phyloP scores from a whole-genome alignment of 164 flowering plant species.

The Protea cynaroides region DNA sequence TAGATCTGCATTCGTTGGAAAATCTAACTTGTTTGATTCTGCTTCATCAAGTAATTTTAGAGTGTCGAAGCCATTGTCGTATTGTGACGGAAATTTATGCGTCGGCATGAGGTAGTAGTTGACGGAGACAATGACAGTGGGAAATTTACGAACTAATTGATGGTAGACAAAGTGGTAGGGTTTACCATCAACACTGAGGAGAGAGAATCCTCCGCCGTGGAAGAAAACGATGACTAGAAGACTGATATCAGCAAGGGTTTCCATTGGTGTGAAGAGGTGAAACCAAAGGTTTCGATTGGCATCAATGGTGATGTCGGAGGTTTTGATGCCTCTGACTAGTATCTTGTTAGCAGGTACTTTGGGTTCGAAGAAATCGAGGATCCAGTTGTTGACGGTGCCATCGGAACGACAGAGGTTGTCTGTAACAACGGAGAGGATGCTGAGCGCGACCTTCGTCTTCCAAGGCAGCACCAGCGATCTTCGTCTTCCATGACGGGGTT shows the following conservation, averaged over 20 bases:
- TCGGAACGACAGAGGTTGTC: slow-evolving; percentile 10
- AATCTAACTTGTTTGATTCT: no score
- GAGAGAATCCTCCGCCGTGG: slow-evolving; percentile 26
- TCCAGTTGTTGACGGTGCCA: slow-evolving; percentile 19
- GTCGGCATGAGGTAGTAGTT: slow-evolving; percentile 38
- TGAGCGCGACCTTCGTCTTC: slow-evolving; percentile 1
- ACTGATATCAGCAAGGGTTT: neutral
- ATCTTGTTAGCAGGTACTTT: neutral
- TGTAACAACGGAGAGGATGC: no score
- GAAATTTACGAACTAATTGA: slow-evolving; percentile 11
- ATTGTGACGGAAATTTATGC: slow-evolving; percentile 22
- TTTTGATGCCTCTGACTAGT: no score
- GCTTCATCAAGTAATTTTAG: slow-evolving; percentile 13
- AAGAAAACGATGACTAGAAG: slow-evolving; percentile 29
- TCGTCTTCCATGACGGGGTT: no score
- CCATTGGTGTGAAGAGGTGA: slow-evolving; percentile 25
- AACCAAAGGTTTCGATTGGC: slow-evolving; percentile 24
- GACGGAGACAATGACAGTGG: slow-evolving; percentile 31
- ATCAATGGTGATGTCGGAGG: no score
- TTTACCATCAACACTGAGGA: slow-evolving; percentile 8
- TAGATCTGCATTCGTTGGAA: slow-evolving; percentile 19
- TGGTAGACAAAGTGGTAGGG: slow-evolving; percentile 17
- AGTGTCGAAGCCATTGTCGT: slow-evolving; percentile 33
- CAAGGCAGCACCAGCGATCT: slow-evolving; percentile 9
- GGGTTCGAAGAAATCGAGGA: slow-evolving; percentile 11